Evolutionary conservation across 257 asterid genomes (phyloP), one percentile per base, ranked within the genome.

Genomic region (Perilla frutescens): DNA sequence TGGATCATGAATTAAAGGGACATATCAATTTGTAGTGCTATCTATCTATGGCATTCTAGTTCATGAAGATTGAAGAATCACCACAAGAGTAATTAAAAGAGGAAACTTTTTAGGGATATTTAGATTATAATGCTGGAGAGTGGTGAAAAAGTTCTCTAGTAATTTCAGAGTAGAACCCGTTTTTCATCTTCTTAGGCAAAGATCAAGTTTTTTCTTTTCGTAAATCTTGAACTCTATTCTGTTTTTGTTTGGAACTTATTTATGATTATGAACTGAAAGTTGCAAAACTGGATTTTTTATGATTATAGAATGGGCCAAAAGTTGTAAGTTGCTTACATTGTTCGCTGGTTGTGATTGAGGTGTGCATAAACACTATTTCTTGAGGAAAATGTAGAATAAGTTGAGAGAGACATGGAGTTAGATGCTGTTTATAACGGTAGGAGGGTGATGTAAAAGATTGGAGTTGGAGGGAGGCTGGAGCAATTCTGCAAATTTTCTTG

Each of bases 11-110:
- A 59, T 2, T 59, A 37, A 39, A 31, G 55, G 36, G 40, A 9
- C 3, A 49, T 11, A 34, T 45, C 7, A 37, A n/a, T 6, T 1
- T 39, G n/a, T 61, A 39, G 0, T 20, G 31, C n/a, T 2, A 61
- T 39, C 26, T 20, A 37, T 13, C 40, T 54, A 61, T 34, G 72
- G 8, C 13, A 63, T 14, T 57, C 14, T 53, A 20, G 40, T 41
- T 60, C 48, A 7, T 55, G 60, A 57, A 45, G 36, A 68, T 44
- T 66, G 73, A 53, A 53, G 11, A 51, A 61, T 31, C 40, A 39
- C 14, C 29, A 7, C 51, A 14, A 56, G 43, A 65, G 13, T 48
- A 40, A 32, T 58, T 34, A 15, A 56, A 62, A 34, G 68, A 14
- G 79, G 41, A 45, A 32, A 15, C 6, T 15, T 51, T 56, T 0